Evolutionary conservation across 2,329 filamentous ascomycete species (phyloP).

Genomic region (Fusarium gaditjirri): DNA sequence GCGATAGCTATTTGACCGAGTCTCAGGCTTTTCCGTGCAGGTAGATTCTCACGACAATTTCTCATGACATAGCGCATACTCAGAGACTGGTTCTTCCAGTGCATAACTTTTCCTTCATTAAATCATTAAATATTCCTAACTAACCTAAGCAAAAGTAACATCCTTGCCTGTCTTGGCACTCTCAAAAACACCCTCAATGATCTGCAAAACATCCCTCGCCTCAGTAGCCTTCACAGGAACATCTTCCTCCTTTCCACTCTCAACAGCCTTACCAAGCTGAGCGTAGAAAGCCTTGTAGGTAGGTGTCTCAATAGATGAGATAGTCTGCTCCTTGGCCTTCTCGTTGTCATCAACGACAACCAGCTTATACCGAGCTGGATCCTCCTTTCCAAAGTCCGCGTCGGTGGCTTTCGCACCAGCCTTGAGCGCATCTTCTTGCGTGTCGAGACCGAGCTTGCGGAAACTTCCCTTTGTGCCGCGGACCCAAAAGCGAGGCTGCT

Average conservation of each 20-base stretch:
- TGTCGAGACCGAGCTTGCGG: conserved; percentile 76
- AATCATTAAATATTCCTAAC: conserved; percentile 7
- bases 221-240: conserved; percentile 64
- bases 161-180: conserved; percentile 61
- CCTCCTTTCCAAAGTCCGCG: conserved; percentile 72
- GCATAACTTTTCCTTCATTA: conserved; percentile 18
- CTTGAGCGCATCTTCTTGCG: conserved; percentile 79
- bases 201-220: conserved; percentile 62
- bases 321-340: conserved; percentile 59
- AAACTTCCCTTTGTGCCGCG: conserved; percentile 79
- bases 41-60: not conserved
- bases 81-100: not conserved
- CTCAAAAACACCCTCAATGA: conserved; percentile 63
- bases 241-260: conserved; percentile 59
- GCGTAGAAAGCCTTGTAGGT: conserved; percentile 78
- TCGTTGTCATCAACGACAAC: conserved; percentile 64
- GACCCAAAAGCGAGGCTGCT: conserved; percentile 81
- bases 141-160: conserved; percentile 49
- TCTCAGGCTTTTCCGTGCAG: not conserved
- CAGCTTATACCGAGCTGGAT: conserved; percentile 67
- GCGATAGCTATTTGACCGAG: rapidly evolving
- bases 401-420: conserved; percentile 70
- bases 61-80: rapidly evolving
- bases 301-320: conserved; percentile 69
- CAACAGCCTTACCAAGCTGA: conserved; percentile 59